A percentile compares a stretch with the other conserved stretches of the same genome.
These are phyloP conservation scores for Monosporascus cannonballus DNA, from an alignment of 2,329 filamentous ascomycete genomes.

Conservation along the genomic window DNA sequence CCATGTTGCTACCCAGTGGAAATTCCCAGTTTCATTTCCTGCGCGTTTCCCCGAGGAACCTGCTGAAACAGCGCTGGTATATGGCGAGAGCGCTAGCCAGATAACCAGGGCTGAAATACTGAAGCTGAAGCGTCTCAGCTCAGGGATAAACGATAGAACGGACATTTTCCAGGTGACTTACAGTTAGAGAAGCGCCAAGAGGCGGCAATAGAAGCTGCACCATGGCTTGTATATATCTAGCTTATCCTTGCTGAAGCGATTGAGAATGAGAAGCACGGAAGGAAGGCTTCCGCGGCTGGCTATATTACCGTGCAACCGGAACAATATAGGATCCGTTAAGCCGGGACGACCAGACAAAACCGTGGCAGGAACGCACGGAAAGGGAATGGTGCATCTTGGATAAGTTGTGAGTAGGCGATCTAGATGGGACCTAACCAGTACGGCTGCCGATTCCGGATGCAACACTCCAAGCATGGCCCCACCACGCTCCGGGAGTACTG, in stretches of 20 bases:
- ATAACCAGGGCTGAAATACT: background rate
- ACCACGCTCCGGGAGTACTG: no score
- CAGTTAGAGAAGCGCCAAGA: background rate
- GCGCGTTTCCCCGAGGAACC: background rate
- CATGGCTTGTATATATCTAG: background rate
- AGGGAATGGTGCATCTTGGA: no score
- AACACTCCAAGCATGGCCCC: no score
- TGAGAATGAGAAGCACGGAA: background rate
- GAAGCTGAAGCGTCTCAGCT: background rate
- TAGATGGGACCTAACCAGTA: no score
- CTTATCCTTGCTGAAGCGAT: background rate
- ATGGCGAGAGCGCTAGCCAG: background rate
- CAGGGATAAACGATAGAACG: background rate
- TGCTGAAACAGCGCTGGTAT: background rate
- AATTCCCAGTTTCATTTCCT: conserved; percentile 20
- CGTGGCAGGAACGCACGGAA: no score
- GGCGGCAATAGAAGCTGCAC: no score
- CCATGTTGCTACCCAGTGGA: conserved; percentile 60
- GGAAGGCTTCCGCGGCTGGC: background rate
- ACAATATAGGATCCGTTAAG: background rate
- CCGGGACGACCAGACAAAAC: no score
- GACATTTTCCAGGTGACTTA: background rate
- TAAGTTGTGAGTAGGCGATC: no score
- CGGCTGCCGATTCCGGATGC: no score
- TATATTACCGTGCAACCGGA: background rate